Evolutionary conservation across 108 stramenopile species (phyloP).

Genomic region (Nitzschia sp.): DNA sequence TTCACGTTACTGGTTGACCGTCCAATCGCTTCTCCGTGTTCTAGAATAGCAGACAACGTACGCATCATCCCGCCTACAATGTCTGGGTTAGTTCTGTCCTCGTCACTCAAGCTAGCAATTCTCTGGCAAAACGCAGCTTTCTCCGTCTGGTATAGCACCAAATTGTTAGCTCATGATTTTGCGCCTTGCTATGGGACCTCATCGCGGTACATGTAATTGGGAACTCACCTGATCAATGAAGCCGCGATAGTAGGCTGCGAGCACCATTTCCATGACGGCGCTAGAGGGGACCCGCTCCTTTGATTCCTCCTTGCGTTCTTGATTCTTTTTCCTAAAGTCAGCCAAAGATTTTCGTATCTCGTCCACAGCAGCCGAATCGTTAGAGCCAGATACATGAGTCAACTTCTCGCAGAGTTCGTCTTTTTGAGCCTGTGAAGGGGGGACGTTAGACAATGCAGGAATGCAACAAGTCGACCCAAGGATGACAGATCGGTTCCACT

Average conservation of each 20-base stretch:
- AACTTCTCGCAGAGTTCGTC: slow-evolving; percentile 17
- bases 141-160: neutral
- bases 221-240: slow-evolving; percentile 27
- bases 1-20: neutral
- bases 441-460: too few species aligned
- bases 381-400: neutral
- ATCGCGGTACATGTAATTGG: too few species aligned
- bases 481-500: neutral
- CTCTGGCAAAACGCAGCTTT: slow-evolving; percentile 19
- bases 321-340: neutral
- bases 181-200: too few species aligned
- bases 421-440: neutral
- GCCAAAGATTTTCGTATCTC: neutral
- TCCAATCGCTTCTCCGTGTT: slow-evolving; percentile 3
- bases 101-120: slow-evolving; percentile 3
- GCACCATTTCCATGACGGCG: slow-evolving; percentile 28
- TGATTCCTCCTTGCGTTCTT: neutral
- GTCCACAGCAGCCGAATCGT: neutral
- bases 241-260: slow-evolving; percentile 18
- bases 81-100: slow-evolving; percentile 13
- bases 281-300: neutral
- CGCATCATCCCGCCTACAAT: slow-evolving; percentile 16
- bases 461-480: neutral
- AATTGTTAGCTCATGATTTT: neutral
- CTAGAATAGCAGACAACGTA: slow-evolving; percentile 18